phyloP scores from a whole-genome alignment of 164 flowering plant genomes.

The Chimonanthus praecox region DNA sequence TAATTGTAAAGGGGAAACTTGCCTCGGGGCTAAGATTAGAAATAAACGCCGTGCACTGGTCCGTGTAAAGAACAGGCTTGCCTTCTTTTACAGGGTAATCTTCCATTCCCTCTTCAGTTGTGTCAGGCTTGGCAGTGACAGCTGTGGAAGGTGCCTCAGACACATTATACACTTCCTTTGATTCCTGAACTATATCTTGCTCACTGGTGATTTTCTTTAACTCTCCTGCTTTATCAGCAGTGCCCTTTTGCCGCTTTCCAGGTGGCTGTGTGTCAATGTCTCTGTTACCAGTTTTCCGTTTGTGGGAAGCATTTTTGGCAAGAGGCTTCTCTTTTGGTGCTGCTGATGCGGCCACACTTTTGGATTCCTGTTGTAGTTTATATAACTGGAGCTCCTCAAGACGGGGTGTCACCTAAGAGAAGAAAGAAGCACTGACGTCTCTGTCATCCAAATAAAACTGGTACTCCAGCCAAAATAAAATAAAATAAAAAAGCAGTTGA shows the following conservation, averaged over 20 bases:
- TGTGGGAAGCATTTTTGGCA: conserved; percentile 42
- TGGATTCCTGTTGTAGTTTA: conserved; percentile 61
- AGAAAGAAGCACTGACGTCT: background rate
- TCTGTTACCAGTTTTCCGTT: conserved; percentile 51
- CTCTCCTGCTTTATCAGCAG: conserved; percentile 20
- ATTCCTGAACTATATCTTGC: conserved; percentile 19
- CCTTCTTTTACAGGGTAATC: conserved; percentile 23
- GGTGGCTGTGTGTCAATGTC: conserved; percentile 40
- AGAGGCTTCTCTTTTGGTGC: conserved; percentile 29
- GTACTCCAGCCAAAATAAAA: background rate
- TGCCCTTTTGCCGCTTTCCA: conserved; percentile 54
- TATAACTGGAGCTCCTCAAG: conserved; percentile 63
- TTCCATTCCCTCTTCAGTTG: conserved; percentile 23
- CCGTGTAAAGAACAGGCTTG: conserved; percentile 31
- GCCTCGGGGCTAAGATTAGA: conserved; percentile 70
- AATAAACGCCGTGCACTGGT: conserved; percentile 86
- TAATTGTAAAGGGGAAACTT: conserved; percentile 15
- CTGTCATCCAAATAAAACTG: background rate
- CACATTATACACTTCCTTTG: conserved; percentile 18
- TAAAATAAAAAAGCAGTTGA: too few relatives aligned
- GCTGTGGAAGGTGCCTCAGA: background rate
- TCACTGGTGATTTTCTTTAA: conserved; percentile 5
- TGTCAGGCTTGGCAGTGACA: conserved; percentile 17
- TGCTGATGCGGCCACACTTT: conserved; percentile 21
- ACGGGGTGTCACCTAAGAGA: conserved; percentile 70